phyloP scores from a whole-genome alignment of 2,329 filamentous ascomycete genomes.

The Sporothrix mexicana region DNA sequence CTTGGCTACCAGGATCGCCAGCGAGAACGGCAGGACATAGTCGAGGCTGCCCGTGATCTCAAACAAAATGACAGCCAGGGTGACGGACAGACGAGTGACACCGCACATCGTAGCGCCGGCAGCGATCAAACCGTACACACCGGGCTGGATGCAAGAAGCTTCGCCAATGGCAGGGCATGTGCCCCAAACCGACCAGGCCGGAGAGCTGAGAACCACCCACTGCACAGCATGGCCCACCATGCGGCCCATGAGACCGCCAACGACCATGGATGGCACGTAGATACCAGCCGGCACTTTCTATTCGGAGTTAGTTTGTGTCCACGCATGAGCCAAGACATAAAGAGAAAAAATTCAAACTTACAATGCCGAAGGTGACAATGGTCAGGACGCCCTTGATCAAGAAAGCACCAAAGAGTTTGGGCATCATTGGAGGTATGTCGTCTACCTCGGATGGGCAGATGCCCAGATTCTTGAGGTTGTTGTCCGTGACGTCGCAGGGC shows the following conservation, averaged over 20 bases:
- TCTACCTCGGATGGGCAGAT: conserved; percentile 75
- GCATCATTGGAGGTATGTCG: conserved; percentile 78
- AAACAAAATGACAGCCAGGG: conserved; percentile 91
- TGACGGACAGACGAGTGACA: conserved; percentile 90
- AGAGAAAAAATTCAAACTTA: conserved; percentile 47
- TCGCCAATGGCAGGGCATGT: conserved; percentile 72
- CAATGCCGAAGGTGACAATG: conserved; percentile 88
- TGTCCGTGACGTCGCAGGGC: conserved; percentile 76
- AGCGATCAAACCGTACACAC: conserved; percentile 94
- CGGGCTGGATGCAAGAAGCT: conserved; percentile 88
- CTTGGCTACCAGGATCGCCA: conserved; percentile 92
- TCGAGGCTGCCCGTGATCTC: conserved; percentile 94
- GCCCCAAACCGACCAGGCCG: conserved; percentile 74
- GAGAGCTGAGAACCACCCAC: conserved; percentile 76
- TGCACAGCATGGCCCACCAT: conserved; percentile 86
- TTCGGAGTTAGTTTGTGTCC: conserved; percentile 21
- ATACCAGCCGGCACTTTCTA: conserved; percentile 93
- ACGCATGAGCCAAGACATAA: too few species aligned
- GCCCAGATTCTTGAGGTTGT: conserved; percentile 67
- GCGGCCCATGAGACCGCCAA: conserved; percentile 88
- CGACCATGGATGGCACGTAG: conserved; percentile 98
- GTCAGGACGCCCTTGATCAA: conserved; percentile 89
- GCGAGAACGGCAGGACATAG: conserved; percentile 91
- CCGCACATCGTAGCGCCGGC: conserved; percentile 98
- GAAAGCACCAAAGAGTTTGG: conserved; percentile 76